Base-by-base conservation (phyloP, 768 basidiomycete species). In the Russula olivacea region DNA sequence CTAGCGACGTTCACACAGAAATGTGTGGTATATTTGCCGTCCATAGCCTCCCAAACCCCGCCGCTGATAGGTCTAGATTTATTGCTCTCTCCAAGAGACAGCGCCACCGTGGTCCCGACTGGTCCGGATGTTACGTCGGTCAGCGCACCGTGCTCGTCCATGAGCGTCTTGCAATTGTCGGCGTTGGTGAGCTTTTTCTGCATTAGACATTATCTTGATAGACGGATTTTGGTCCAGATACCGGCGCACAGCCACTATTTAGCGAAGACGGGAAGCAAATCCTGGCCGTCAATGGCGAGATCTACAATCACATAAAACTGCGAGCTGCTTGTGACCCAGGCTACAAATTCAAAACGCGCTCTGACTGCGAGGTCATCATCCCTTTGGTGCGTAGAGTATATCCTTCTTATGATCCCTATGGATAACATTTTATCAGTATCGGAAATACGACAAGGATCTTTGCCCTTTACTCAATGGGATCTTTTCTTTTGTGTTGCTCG, bases 401-500 rank as follows among this genome's bases (percentile, higher is more conserved):
- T 52, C 52, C 19, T 30, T 55, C n/a, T 47, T 47, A 19, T 34
- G 38, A 36, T 51, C 38, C 15, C 53, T 48, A 61, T 58, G 11
- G 70, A 54, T 41, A 40, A 65, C 40, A 12, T 51, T 21, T 60
- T 23, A 58, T 43, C 11, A 98, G 96, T 98, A 97, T 78, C 79
- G 81, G 69, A 88, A 92, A 76, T 74, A 91, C 70, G 94, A 78
- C 71, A 91, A 84, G 68, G 82, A 81, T 4, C 77, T 96, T 30
- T 91, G 90, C 76, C 76, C 76, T 71, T 79, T 84, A 71, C 87
- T 99, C 63, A 97, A 99, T 72, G 97, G 97, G 67, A 96, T 99
- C 92, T 99, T 99, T 78, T 94, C 96, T 2, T 99, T 98, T 71
- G 89, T 98, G 66, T 83, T 98, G 50, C 80, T 98, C 62, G 97